Evolutionary conservation across 106 monocot genomes (phyloP).

Genomic region (Allium sativum): DNA sequence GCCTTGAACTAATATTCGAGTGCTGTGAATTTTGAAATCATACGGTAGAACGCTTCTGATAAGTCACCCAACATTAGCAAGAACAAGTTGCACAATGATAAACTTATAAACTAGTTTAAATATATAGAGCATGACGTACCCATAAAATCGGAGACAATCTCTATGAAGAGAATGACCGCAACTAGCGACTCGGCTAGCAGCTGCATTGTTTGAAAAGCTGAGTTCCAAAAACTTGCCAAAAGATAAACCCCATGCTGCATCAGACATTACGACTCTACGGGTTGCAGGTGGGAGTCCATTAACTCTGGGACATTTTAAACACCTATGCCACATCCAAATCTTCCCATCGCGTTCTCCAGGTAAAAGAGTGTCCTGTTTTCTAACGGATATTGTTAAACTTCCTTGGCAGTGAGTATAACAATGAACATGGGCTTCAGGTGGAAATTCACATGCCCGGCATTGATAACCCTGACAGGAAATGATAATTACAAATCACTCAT

Average conservation of each 20-base stretch:
- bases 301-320: slow-evolving; percentile 49
- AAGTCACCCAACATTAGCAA: no score
- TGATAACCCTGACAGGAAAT: slow-evolving; percentile 42
- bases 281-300: slow-evolving; percentile 66
- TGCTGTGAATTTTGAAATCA: no score
- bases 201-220: slow-evolving; percentile 92
- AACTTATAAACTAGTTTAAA: no score
- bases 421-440: slow-evolving; percentile 88
- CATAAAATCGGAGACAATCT: slow-evolving; percentile 92
- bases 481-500: not conserved
- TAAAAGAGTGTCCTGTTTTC: slow-evolving; percentile 45
- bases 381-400: slow-evolving; percentile 80
- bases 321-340: slow-evolving; percentile 99
- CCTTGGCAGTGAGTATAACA: slow-evolving; percentile 92
- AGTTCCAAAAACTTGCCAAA: slow-evolving; percentile 96
- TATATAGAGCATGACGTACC: slow-evolving; percentile 23
- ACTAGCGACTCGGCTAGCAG: slow-evolving; percentile 89
- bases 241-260: slow-evolving; percentile 93
- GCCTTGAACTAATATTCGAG: no score
- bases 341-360: slow-evolving; percentile 73
- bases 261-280: slow-evolving; percentile 82
- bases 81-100: no score
- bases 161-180: slow-evolving; percentile 96
- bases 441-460: slow-evolving; percentile 72
- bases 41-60: no score